Conservation (phyloP, 495 filamentous ascomycete genomes). For the Halenospora varia region DNA sequence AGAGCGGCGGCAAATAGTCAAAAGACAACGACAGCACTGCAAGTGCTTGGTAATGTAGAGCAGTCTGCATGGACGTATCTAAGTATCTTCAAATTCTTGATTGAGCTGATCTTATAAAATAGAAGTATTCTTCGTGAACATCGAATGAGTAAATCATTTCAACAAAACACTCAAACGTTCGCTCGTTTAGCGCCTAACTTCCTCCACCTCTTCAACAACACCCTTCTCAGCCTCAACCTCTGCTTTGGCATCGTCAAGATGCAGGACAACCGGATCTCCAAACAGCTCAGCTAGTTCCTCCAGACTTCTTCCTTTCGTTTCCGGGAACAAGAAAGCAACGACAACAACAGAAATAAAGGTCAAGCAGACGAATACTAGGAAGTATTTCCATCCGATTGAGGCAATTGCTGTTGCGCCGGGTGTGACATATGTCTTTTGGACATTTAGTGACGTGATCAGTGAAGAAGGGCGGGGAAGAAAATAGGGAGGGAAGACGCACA, state of each 20-base stretch:
- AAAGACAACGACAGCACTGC: too few species aligned
- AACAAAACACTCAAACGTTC: too few species aligned
- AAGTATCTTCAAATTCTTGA: too few species aligned
- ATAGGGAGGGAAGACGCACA: background rate
- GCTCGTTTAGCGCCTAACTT: background rate
- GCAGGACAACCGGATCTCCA: slow-evolving; percentile 4
- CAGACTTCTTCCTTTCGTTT: slow-evolving; percentile 20
- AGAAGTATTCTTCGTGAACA: too few species aligned
- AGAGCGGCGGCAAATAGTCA: too few species aligned
- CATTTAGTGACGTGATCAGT: slow-evolving; percentile 27
- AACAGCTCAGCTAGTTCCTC: slow-evolving; percentile 7
- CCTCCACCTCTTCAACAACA: background rate
- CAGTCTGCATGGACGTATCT: too few species aligned
- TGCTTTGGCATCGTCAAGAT: background rate
- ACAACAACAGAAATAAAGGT: slow-evolving; percentile 33
- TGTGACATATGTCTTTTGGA: slow-evolving; percentile 23
- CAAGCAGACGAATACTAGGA: slow-evolving; percentile 41
- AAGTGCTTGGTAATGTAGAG: too few species aligned
- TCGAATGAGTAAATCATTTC: too few species aligned
- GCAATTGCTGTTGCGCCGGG: slow-evolving; percentile 42
- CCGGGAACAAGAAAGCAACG: slow-evolving; percentile 24
- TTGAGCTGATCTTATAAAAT: too few species aligned
- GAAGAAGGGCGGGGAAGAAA: background rate
- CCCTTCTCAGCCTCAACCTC: background rate
- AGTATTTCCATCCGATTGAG: slow-evolving; percentile 43